phyloP scores from a whole-genome alignment of 2,329 filamentous ascomycete genomes.

The Trichoderma semiorbis region DNA sequence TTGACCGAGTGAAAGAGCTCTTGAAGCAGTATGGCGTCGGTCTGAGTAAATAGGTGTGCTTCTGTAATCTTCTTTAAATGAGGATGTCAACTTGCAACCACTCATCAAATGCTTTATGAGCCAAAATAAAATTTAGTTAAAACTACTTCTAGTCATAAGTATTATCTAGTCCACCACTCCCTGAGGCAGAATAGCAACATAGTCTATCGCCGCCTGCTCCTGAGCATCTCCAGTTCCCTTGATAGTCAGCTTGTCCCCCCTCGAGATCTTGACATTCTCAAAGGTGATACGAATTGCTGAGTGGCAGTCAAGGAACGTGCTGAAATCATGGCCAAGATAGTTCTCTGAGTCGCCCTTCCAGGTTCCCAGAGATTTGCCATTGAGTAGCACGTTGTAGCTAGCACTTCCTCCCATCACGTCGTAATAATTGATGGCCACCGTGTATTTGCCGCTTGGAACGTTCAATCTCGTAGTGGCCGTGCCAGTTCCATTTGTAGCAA shows the following conservation, averaged over 20 bases:
- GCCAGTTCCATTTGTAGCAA: conserved; percentile 45
- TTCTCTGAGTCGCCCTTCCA: conserved; percentile 9
- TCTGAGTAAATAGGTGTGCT: background rate
- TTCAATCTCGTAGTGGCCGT: conserved; percentile 4
- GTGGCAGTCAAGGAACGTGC: conserved; percentile 9
- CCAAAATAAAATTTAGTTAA: background rate
- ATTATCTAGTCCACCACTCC: conserved; percentile 53
- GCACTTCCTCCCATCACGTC: conserved; percentile 58
- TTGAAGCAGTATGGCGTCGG: background rate
- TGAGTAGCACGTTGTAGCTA: conserved; percentile 4
- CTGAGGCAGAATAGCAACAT: conserved; percentile 58
- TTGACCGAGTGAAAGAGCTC: background rate
- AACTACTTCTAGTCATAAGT: background rate
- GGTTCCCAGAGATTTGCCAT: background rate
- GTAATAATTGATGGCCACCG: conserved; percentile 64
- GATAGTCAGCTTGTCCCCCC: conserved; percentile 1
- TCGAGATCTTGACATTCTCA: background rate
- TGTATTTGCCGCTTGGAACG: conserved; percentile 50
- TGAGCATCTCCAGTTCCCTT: conserved; percentile 42
- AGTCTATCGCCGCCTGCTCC: conserved; percentile 65
- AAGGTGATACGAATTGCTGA: conserved; percentile 4
- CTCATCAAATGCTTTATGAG: background rate
- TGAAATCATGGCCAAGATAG: conserved; percentile 5
- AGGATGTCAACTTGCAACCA: background rate
- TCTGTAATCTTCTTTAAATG: background rate